Evolutionary conservation across 192 early-diverging fungal genomes (phyloP), one percentile per base, ranked within the genome.

Genomic region (Umbelopsis isabellina): DNA sequence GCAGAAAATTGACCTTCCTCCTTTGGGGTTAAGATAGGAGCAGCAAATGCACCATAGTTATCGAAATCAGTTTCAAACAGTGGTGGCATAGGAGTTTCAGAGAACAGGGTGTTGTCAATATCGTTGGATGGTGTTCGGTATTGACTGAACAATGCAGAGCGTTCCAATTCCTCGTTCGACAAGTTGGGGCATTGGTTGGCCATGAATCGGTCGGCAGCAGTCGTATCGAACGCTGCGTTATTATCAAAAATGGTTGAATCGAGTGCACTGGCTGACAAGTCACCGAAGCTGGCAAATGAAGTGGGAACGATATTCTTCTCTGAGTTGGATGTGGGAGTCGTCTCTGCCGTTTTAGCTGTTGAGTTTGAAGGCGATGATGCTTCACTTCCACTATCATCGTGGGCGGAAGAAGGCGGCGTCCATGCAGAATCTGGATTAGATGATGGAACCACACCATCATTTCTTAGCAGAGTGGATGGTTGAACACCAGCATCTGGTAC

Each of bases 31-130:
- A 61, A n/a, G 15, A 69, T 50, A 3, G 67, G 67, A 8, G 67
- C 37, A 18, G 61, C 46, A 21, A 49, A 46, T 4, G 50, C 30
- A 20, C 41, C 37, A 55, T 71, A 71, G 33, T 58, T 52, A 4
- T 71, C 69, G 15, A 71, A 46, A 13, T 71, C 69, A 22, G 22
- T 53, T 22, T 71, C 50, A 46, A 71, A 71, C 22, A 71, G 51
- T 22, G 69, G 69, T 18, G 49, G 50, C 50, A 71, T 69, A 30
- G 49, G 67, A 10, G 48, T 61, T 61, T 61, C 55, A 35, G 55
- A 61, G 27, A 61, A 61, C 1, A 25, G 37, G 7, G 8, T 6
- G 13, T 61, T 61, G 27, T 61, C 55, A 61, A 61, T 61, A 15
- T 13, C 30, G 12, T 6, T 61, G 30, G 55, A 11, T 16, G 55